These are phyloP conservation scores for Allantophomopsis lycopodina DNA, from an alignment of 2,329 filamentous ascomycete genomes.

Conservation along the genomic window DNA sequence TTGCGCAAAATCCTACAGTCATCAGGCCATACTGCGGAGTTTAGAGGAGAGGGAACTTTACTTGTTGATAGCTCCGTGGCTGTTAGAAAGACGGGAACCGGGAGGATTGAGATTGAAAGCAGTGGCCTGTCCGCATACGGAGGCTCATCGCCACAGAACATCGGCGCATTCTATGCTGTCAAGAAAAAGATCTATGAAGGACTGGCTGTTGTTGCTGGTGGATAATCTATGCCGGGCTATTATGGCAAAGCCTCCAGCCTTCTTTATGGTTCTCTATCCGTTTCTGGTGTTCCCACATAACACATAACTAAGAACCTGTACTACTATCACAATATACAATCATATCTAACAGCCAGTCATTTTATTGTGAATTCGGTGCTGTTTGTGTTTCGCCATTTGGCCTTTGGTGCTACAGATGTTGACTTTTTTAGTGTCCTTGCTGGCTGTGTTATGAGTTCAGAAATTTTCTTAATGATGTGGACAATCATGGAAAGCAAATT, in stretches of 20 bases:
- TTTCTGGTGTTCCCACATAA: not conserved
- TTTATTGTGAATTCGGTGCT: not conserved
- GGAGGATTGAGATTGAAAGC: slow-evolving; percentile 77
- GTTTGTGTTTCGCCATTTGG: not conserved
- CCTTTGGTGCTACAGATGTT: not conserved
- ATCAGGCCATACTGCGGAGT: slow-evolving; percentile 77
- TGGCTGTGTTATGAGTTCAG: too few species aligned
- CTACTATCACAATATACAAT: not conserved
- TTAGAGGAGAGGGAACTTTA: slow-evolving; percentile 82
- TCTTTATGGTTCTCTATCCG: not conserved
- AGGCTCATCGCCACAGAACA: slow-evolving; percentile 25
- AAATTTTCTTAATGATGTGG: too few species aligned
- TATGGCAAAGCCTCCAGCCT: not conserved
- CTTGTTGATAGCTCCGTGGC: slow-evolving; percentile 81
- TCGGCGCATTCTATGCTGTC: slow-evolving; percentile 66
- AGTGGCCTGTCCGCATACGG: slow-evolving; percentile 38
- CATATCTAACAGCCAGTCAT: not conserved
- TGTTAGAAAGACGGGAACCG: slow-evolving; percentile 78
- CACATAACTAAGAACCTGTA: not conserved
- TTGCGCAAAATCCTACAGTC: slow-evolving; percentile 72
- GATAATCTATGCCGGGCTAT: not conserved
- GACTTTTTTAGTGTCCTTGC: too few species aligned
- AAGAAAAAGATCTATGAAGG: slow-evolving; percentile 88
- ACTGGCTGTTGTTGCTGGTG: slow-evolving; percentile 69
- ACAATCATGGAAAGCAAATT: too few species aligned